Percentiles rank a stretch among this genome's conserved stretches.
phyloP scores from a whole-genome alignment of 2,329 filamentous ascomycete genomes.

The Cercospora sp. region DNA sequence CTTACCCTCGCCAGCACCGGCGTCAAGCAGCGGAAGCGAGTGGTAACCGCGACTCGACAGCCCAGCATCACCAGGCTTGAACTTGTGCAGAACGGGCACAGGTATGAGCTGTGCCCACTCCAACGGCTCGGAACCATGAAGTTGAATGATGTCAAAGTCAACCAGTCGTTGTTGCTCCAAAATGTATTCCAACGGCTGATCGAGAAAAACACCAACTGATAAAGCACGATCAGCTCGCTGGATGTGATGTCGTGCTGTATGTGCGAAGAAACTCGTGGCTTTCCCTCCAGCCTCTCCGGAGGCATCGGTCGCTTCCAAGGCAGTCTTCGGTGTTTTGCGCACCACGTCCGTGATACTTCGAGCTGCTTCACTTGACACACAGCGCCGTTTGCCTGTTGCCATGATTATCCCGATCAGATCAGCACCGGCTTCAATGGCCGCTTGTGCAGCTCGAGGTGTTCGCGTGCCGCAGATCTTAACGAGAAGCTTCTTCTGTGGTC shows the following conservation, averaged over 20 bases:
- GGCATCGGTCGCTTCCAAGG: slow-evolving; percentile 28
- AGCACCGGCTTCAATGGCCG: slow-evolving; percentile 81
- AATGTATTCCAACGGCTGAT: slow-evolving; percentile 82
- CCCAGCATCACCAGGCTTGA: slow-evolving; percentile 73
- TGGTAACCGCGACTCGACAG: slow-evolving; percentile 78
- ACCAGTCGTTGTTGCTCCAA: slow-evolving; percentile 75
- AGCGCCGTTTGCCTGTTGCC: slow-evolving; percentile 77
- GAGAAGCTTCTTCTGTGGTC: slow-evolving; percentile 52
- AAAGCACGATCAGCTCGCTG: slow-evolving; percentile 63
- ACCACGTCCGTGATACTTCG: slow-evolving; percentile 77
- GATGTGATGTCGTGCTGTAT: slow-evolving; percentile 50
- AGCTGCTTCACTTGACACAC: slow-evolving; percentile 75
- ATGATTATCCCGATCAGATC: slow-evolving; percentile 93
- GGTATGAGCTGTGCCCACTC: slow-evolving; percentile 91
- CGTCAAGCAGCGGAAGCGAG: slow-evolving; percentile 79
- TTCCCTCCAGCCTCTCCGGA: slow-evolving; percentile 30
- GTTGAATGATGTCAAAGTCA: slow-evolving; percentile 82
- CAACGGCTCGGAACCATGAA: slow-evolving; percentile 87
- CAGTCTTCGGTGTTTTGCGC: slow-evolving; percentile 54
- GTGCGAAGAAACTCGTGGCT: slow-evolving; percentile 71
- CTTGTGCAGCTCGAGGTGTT: slow-evolving; percentile 73
- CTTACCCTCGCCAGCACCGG: slow-evolving; percentile 79
- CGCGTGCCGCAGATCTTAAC: slow-evolving; percentile 97
- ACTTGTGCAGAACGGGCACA: slow-evolving; percentile 85
- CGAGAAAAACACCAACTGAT: slow-evolving; percentile 90